These are phyloP conservation scores for Rhamnella rubrinervis DNA, from an alignment of 331 rosid species.

Conservation along the genomic window DNA sequence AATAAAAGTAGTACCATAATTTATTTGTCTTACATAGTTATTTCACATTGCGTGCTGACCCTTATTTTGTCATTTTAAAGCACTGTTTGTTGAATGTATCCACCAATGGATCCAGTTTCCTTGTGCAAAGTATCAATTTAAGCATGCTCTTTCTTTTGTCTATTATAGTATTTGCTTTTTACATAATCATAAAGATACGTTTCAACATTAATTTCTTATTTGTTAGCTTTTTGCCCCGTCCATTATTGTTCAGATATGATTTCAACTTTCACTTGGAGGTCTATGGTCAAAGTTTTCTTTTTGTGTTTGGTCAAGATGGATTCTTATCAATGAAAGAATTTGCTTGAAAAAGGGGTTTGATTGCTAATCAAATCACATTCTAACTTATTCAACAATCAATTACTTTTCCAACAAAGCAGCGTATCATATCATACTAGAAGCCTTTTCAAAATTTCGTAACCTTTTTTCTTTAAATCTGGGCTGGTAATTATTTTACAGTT, in stretches of 20 bases:
- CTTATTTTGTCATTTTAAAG: background rate
- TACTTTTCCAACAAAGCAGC: constrained; percentile 8
- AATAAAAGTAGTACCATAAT: background rate
- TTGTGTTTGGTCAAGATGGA: constrained; percentile 12
- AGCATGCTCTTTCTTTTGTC: background rate
- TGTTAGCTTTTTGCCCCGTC: constrained; percentile 7
- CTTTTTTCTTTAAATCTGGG: background rate
- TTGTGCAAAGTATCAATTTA: background rate
- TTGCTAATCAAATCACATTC: constrained; percentile 13
- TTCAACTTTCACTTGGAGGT: constrained; percentile 5
- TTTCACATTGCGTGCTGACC: background rate
- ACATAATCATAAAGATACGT: constrained; percentile 5
- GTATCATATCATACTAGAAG: constrained; percentile 3
- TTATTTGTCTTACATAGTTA: background rate
- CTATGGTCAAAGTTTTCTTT: constrained; percentile 6
- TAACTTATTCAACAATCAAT: constrained; percentile 6
- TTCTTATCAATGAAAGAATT: constrained; percentile 4
- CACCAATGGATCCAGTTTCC: background rate
- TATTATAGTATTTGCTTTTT: background rate
- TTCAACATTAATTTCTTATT: background rate
- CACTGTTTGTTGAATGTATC: background rate
- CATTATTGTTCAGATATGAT: constrained; percentile 11
- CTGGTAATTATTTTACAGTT: background rate
- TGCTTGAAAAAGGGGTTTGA: constrained; percentile 21
- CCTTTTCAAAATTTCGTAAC: background rate